Evolutionary conservation across 176 grass and related monocot genomes (phyloP), one percentile per base, ranked within the genome.

Genomic region (Eragrostis nindensis): DNA sequence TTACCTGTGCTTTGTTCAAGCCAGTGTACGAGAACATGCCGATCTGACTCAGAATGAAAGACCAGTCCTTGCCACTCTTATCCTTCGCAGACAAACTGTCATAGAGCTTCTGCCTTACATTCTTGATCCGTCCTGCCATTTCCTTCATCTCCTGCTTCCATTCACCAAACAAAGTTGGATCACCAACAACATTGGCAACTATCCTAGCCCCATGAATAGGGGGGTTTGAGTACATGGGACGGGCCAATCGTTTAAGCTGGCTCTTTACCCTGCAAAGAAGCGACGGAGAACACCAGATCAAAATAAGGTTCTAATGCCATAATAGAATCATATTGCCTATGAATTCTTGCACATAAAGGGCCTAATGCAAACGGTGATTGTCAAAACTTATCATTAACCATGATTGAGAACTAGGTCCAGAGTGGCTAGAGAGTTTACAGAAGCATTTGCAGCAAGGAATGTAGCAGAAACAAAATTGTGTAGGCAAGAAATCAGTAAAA

Each of bases 1-100:
- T 22, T 82, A 91, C 90, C 96, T 98, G 90, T 74, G 81, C 57
- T 91, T 81, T 93, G 86, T 93, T 93, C 80, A 98, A 90, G 54
- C 96, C 92, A 8, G 90, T 98, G 66, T 85, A 98, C 61, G 96
- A 98, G 81, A 98, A 98, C 96, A 98, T 95, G 88, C 92, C 96
- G 16, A 98, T 98, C 88, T 98, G 96, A 57, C 74, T 84, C 27
- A 95, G 84, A 94, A 98, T 87, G 79, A 93, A 98, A 43, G 92
- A 98, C 95, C 95, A 98, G 62, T 95, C 95, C 75, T 98, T 98
- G 49, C 90, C 95, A 62, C 83, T 91, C 38, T 93, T 73, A 47
- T 98, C 95, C 72, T 93, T 98, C 1, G 84, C 78, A 15, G 86
- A 89, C 53, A 98, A 84, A 66, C 85, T 87, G 36, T 91, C 83